Conservation (phyloP, 1,139 yeast species). For the Geotrichum macrosporum region DNA sequence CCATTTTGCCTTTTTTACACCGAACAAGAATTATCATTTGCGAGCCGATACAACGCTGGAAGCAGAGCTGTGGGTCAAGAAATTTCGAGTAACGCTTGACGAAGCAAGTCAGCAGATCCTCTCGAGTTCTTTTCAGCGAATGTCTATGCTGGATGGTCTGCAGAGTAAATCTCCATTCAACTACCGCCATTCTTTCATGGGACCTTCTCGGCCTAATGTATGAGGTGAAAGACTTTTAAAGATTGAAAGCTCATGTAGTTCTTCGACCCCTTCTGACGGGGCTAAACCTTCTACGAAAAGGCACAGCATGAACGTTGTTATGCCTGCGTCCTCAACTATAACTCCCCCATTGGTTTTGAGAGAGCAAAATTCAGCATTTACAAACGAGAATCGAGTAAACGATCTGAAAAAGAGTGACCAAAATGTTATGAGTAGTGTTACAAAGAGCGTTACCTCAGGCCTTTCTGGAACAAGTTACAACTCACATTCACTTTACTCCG, state of each 20-base stretch:
- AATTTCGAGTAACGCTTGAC: slow-evolving; percentile 37
- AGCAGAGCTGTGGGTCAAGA: slow-evolving; percentile 44
- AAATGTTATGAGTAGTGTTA: neutral
- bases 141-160: slow-evolving; percentile 18
- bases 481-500: neutral
- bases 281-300: too few species aligned
- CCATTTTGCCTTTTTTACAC: slow-evolving; percentile 45
- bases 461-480: neutral
- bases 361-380: too few species aligned
- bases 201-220: neutral
- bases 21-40: slow-evolving; percentile 44
- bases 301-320: neutral
- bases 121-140: slow-evolving; percentile 29
- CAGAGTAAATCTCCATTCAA: neutral
- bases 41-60: slow-evolving; percentile 40
- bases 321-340: too few species aligned
- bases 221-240: neutral
- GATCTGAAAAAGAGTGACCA: too few species aligned
- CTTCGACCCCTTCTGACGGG: too few species aligned
- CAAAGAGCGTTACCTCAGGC: neutral
- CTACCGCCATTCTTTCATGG: neutral
- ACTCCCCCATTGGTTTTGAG: too few species aligned
- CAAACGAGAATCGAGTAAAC: too few species aligned
- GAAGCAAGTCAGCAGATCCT: slow-evolving; percentile 28
- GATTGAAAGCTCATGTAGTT: neutral